A percentile compares a stretch with the other conserved stretches of the same genome.
Conservation (phyloP, 139 green algal genomes). For the Chlamydomonas schloesseri region DNA sequence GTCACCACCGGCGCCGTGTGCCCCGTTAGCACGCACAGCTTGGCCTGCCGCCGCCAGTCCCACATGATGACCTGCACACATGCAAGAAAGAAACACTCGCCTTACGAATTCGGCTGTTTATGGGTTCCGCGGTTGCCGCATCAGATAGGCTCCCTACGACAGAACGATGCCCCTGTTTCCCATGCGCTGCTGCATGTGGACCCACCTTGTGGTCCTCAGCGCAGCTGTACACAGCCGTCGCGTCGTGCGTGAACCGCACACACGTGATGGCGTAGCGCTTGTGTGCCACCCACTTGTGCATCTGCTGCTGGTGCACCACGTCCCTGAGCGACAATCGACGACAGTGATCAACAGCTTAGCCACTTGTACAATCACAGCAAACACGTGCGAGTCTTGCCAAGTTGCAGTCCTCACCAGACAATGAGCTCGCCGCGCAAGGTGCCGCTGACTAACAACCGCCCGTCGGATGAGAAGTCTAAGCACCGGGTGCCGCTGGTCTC, state of each 20-base stretch:
- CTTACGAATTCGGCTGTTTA: too few relatives aligned
- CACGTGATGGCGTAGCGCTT: constrained; percentile 60
- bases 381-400: too few relatives aligned
- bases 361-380: too few relatives aligned
- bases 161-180: too few relatives aligned
- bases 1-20: constrained; percentile 51
- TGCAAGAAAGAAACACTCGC: neutral
- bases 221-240: constrained; percentile 50
- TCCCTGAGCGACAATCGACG: neutral
- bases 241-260: constrained; percentile 60
- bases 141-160: too few relatives aligned
- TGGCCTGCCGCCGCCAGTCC: constrained; percentile 46
- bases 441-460: constrained; percentile 52
- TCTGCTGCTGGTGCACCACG: constrained; percentile 46
- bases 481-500: constrained; percentile 41
- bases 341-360: too few relatives aligned
- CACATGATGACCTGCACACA: constrained; percentile 47
- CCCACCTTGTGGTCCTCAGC: constrained; percentile 61
- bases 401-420: constrained; percentile 10
- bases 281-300: constrained; percentile 59
- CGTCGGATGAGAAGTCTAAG: constrained; percentile 56
- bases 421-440: constrained; percentile 57
- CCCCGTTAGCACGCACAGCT: constrained; percentile 36
- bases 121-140: too few relatives aligned
- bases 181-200: neutral